These are phyloP conservation scores for Daldinia concentrica DNA, from an alignment of 495 filamentous ascomycete species.

Conservation along the genomic window DNA sequence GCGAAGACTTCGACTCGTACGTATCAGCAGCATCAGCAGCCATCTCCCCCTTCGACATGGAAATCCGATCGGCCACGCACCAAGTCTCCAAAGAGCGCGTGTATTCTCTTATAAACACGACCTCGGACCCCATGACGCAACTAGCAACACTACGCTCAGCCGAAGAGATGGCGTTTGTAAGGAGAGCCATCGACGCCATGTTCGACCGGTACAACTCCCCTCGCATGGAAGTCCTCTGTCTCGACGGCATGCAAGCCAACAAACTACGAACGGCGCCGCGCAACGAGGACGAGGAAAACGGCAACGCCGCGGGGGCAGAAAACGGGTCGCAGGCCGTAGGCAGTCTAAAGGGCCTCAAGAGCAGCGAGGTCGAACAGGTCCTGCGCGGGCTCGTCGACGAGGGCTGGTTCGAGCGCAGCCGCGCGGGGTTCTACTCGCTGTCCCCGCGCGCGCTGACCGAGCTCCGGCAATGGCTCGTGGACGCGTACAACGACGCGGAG, in stretches of 20 bases:
- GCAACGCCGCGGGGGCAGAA: constrained; percentile 51
- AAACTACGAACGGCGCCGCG: constrained; percentile 62
- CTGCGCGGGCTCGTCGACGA: constrained; percentile 76
- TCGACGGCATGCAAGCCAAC: constrained; percentile 79
- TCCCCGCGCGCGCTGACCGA: constrained; percentile 84
- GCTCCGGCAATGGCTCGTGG: constrained; percentile 79
- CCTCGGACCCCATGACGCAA: constrained; percentile 82
- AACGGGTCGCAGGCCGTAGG: too few relatives aligned
- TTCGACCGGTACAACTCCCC: constrained; percentile 85
- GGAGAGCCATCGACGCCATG: constrained; percentile 89
- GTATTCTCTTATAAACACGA: constrained; percentile 88
- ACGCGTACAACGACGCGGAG: constrained; percentile 81
- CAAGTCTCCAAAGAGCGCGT: constrained; percentile 65
- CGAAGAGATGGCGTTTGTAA: constrained; percentile 91
- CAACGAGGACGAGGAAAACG: constrained; percentile 54
- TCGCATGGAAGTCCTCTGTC: constrained; percentile 79
- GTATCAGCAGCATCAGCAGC: constrained; percentile 73
- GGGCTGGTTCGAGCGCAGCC: constrained; percentile 83
- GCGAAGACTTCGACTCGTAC: constrained; percentile 72
- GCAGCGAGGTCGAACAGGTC: constrained; percentile 77
- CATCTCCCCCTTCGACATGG: constrained; percentile 82
- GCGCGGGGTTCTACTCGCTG: constrained; percentile 75
- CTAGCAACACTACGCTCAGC: constrained; percentile 81
- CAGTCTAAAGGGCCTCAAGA: constrained; percentile 66
- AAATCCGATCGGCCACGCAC: constrained; percentile 77